Base-by-base conservation (phyloP, 345 rosid genomes). In the Corchorus olitorius region DNA sequence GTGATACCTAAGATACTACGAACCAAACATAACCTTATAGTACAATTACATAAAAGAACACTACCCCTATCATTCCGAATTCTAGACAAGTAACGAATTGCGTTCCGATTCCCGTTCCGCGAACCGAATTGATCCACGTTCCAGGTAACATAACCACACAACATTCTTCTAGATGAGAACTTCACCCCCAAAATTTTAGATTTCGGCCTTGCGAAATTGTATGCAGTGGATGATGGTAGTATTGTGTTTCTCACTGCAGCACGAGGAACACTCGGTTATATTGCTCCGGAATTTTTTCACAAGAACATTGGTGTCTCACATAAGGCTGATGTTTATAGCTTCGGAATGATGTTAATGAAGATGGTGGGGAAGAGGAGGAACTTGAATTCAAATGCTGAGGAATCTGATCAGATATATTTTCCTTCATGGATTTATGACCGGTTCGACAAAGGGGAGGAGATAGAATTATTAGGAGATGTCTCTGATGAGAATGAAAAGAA, bases 101-200 rank as follows among this genome's bases (percentile, higher is more conserved):
- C n/a, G n/a, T n/a, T n/a, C n/a, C n/a, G n/a, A n/a, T n/a, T n/a
- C n/a, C n/a, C n/a, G n/a, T n/a, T n/a, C n/a, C n/a, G n/a, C n/a
- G n/a, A n/a, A n/a, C n/a, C n/a, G n/a, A n/a, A n/a, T n/a, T n/a
- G n/a, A n/a, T n/a, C n/a, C n/a, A n/a, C n/a, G n/a, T n/a, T n/a
- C n/a, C n/a, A n/a, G n/a, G n/a, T n/a, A n/a, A n/a, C 53, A 49
- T n/a, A 49, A 13, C 68, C 68, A 3, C 43, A 63, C 15, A 63
- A 63, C 68, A 63, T 63, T 14, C 68, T 63, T 17, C 68, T 63
- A 5, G 45, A 63, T 35, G 45, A 63, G 17, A 63, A 34, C 68
- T 63, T 27, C 45, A 35, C 34, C 15, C 46, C 68, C 17, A 63
- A 37, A 5, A 63, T 63, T 35, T 63, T 46, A 27, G 45, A 63